Percentiles rank a stretch among this genome's conserved stretches.
phyloP scores from a whole-genome alignment of 2,329 filamentous ascomycete species.

The Hypoxylon sp. region DNA sequence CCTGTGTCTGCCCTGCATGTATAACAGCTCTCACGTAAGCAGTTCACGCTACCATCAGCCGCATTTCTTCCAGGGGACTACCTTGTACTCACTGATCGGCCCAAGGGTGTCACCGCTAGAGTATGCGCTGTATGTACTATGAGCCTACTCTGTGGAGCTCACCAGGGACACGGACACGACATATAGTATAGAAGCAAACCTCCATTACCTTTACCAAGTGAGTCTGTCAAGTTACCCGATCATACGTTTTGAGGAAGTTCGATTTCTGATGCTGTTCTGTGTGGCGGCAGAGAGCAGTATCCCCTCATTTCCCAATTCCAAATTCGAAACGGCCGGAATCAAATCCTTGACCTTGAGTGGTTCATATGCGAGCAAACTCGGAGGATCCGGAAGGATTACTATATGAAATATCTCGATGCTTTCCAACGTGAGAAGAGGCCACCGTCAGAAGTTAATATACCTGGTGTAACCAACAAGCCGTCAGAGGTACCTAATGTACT shows the following conservation, averaged over 20 bases:
- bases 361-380: background rate
- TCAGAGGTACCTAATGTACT: too few species aligned
- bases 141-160: background rate
- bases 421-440: background rate
- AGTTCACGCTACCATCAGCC: background rate
- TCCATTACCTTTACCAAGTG: background rate
- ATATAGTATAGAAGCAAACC: background rate
- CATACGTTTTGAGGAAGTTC: background rate
- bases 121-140: background rate
- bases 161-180: background rate
- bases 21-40: conserved; percentile 1
- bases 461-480: conserved; percentile 1
- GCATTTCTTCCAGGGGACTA: background rate
- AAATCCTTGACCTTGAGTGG: background rate
- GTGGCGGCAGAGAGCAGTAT: background rate
- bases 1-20: too few species aligned
- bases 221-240: background rate
- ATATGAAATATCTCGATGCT: background rate
- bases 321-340: background rate
- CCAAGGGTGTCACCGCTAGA: background rate
- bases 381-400: background rate
- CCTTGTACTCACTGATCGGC: background rate
- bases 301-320: background rate
- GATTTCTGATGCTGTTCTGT: background rate
- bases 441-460: background rate